Conservation (phyloP, 2,329 filamentous ascomycete species). For the Aspergillus viridinutans region DNA sequence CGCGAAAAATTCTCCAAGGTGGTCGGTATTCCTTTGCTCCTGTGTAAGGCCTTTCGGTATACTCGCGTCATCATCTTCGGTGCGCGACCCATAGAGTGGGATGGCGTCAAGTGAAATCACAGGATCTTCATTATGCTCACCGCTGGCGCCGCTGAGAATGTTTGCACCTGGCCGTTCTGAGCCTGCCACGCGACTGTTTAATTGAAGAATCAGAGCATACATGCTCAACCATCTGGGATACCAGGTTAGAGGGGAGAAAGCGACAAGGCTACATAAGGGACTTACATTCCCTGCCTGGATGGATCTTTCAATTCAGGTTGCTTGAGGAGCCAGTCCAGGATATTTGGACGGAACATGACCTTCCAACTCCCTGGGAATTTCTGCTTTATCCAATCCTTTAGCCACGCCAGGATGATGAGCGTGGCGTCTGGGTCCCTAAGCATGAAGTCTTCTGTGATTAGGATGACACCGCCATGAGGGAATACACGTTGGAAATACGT, state of each 20-base stretch:
- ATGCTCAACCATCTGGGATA: conserved; percentile 22
- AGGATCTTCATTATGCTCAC: conserved; percentile 21
- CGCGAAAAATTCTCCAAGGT: conserved; percentile 37
- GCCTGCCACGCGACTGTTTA: background rate
- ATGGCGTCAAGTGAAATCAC: conserved; percentile 28
- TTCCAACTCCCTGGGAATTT: conserved; percentile 32
- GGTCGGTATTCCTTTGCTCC: conserved; percentile 30
- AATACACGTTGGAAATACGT: conserved; percentile 35
- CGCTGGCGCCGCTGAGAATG: conserved; percentile 19
- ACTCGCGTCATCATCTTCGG: conserved; percentile 16
- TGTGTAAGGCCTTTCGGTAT: conserved; percentile 25
- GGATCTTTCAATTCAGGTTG: conserved; percentile 16
- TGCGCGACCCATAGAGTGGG: conserved; percentile 26
- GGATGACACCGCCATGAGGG: conserved; percentile 32
- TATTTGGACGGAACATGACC: conserved; percentile 35
- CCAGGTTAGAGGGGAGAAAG: background rate
- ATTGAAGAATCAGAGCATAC: conserved; percentile 24
- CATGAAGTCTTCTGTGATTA: conserved; percentile 41
- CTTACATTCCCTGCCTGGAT: conserved; percentile 17
- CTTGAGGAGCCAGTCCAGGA: conserved; percentile 31
- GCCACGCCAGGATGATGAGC: conserved; percentile 36
- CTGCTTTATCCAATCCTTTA: conserved; percentile 17
- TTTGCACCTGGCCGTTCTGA: background rate
- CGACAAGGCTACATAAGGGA: background rate
- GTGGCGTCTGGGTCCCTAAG: conserved; percentile 25